Percentiles rank a stretch among this genome's conserved stretches.
phyloP scores from a whole-genome alignment of 2,329 filamentous ascomycete genomes.

The Xylaria sp. region DNA sequence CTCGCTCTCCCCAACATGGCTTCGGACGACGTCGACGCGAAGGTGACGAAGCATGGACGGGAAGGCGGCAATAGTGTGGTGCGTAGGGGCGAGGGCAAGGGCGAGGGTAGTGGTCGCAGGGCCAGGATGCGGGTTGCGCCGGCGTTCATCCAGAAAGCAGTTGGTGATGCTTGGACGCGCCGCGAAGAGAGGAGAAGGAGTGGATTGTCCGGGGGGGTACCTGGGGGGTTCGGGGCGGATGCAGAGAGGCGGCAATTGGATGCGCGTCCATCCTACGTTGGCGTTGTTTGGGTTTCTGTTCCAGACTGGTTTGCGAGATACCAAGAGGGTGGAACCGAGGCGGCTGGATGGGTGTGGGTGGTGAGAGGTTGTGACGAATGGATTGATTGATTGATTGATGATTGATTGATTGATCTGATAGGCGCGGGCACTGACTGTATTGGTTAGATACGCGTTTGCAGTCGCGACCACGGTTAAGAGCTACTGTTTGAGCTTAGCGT shows the following conservation, averaged over 20 bases:
- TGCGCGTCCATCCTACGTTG: background rate
- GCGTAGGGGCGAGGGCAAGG: slow-evolving; percentile 3
- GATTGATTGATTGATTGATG: background rate
- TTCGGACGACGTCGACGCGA: slow-evolving; percentile 11
- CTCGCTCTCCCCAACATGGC: slow-evolving; percentile 40
- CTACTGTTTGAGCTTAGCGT: background rate
- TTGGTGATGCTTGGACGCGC: background rate
- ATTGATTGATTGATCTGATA: background rate
- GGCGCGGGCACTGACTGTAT: background rate
- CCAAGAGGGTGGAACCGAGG: too few relatives aligned
- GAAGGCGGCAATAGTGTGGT: slow-evolving; percentile 15
- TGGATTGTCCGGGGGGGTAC: background rate
- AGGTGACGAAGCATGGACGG: slow-evolving; percentile 23
- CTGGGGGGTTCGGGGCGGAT: too few relatives aligned
- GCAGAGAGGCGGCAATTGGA: background rate
- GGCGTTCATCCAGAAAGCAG: slow-evolving; percentile 27
- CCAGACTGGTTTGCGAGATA: too few relatives aligned
- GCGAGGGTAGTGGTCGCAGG: slow-evolving; percentile 20
- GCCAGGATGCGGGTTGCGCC: slow-evolving; percentile 21
- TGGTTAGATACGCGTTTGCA: background rate
- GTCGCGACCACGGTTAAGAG: background rate
- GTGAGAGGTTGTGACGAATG: background rate
- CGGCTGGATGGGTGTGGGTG: too few relatives aligned
- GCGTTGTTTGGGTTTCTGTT: background rate
- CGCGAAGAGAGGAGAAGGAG: background rate